These are phyloP conservation scores for Neurospora sp. DNA, from an alignment of 495 filamentous ascomycete genomes.

Conservation along the genomic window DNA sequence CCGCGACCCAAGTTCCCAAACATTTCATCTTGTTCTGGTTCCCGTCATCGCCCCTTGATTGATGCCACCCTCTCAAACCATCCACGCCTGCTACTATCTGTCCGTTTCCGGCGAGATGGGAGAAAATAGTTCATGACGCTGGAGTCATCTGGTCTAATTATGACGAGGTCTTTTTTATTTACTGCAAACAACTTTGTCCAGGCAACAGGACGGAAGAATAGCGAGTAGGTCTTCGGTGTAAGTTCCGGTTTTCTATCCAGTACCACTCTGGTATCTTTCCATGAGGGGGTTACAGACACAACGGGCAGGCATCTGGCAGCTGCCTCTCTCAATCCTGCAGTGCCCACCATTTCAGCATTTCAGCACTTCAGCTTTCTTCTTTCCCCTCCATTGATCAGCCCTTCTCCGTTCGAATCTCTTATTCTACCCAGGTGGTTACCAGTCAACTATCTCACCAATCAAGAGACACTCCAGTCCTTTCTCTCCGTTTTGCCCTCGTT, in stretches of 20 bases:
- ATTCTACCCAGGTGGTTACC: background rate
- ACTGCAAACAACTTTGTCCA: background rate
- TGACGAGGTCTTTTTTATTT: background rate
- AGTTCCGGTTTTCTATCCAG: background rate
- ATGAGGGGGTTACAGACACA: background rate
- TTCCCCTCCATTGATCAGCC: background rate
- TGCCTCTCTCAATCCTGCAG: background rate
- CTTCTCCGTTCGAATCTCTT: background rate
- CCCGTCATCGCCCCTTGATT: background rate
- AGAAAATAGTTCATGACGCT: background rate
- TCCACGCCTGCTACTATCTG: background rate
- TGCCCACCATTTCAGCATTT: background rate
- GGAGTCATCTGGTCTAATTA: background rate
- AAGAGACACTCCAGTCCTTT: background rate
- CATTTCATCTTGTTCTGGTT: background rate
- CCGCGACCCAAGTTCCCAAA: background rate
- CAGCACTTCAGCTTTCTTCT: background rate
- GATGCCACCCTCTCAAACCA: background rate
- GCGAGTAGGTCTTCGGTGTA: background rate
- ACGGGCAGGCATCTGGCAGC: background rate
- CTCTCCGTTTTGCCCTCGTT: conserved; percentile 4
- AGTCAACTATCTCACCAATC: conserved; percentile 5
- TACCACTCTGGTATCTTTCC: background rate
- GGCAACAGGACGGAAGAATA: background rate
- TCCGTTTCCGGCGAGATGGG: background rate